phyloP scores from a whole-genome alignment of 768 basidiomycete species.

The Suillus alpinus region DNA sequence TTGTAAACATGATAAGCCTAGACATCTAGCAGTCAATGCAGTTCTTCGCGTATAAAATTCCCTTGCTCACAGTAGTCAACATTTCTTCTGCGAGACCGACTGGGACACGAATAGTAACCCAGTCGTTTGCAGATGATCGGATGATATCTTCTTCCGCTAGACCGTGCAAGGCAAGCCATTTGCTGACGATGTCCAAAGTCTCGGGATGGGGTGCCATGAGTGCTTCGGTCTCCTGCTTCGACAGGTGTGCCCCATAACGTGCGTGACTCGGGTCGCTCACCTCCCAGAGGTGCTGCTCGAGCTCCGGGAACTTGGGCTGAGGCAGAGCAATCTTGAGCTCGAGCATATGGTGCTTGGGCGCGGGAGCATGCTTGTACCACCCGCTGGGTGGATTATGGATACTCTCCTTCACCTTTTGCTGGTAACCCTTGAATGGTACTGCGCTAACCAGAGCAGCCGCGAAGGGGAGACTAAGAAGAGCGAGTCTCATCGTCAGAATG shows the following conservation, averaged over 20 bases:
- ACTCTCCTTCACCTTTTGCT: conserved; percentile 46
- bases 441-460: conserved; percentile 14
- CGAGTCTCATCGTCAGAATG: neutral
- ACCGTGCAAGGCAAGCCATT: conserved; percentile 61
- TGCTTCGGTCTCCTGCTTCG: conserved; percentile 63
- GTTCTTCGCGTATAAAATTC: neutral
- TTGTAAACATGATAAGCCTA: conserved; percentile 66
- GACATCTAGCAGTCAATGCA: neutral
- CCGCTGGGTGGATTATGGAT: conserved; percentile 41
- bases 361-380: conserved; percentile 44
- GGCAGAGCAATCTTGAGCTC: conserved; percentile 57
- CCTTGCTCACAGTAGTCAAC: conserved; percentile 55
- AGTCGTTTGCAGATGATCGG: conserved; percentile 66
- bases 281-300: conserved; percentile 54
- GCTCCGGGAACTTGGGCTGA: conserved; percentile 45
- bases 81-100: conserved; percentile 63
- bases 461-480: conserved; percentile 5
- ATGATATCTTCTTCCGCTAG: conserved; percentile 43
- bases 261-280: conserved; percentile 54
- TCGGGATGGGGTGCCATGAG: conserved; percentile 57
- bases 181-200: conserved; percentile 51
- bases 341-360: conserved; percentile 45
- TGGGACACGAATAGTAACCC: conserved; percentile 60
- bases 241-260: conserved; percentile 57
- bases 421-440: conserved; percentile 7